Conservation (phyloP, 257 asterid genomes). For the Solanum microdontum region DNA sequence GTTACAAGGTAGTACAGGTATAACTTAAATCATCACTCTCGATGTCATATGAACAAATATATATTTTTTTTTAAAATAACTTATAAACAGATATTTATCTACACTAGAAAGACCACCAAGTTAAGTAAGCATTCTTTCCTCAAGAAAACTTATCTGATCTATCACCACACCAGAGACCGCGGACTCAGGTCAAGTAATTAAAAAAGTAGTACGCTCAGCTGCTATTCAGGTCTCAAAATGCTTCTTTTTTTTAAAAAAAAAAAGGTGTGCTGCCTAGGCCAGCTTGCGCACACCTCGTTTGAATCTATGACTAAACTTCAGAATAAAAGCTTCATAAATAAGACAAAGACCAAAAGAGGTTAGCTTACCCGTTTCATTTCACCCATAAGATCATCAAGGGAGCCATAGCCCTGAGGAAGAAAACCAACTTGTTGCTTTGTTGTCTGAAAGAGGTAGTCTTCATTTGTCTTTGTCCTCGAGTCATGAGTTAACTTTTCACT, state of each 20-base stretch:
- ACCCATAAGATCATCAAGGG: slow-evolving; percentile 63
- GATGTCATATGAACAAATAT: neutral
- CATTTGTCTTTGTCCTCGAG: slow-evolving; percentile 30
- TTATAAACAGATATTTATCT: neutral
- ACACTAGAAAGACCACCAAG: neutral
- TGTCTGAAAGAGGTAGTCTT: slow-evolving; percentile 37
- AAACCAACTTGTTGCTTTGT: slow-evolving; percentile 41
- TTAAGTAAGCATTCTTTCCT: neutral
- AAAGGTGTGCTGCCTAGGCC: neutral
- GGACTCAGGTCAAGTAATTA: neutral
- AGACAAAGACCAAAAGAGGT: neutral
- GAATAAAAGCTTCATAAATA: neutral
- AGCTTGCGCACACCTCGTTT: neutral
- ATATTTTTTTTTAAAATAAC: neutral
- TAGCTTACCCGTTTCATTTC: slow-evolving; percentile 46
- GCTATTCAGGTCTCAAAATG: neutral
- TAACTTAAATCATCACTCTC: neutral
- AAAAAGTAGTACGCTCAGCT: neutral
- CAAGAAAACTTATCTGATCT: neutral
- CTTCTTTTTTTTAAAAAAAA: neutral
- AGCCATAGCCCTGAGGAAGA: slow-evolving; percentile 37
- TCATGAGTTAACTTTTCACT: slow-evolving; percentile 15
- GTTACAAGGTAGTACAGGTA: neutral
- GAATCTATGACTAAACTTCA: neutral
- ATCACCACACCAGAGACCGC: neutral